Evolutionary conservation across 139 green algal species (phyloP), one percentile per base, ranked within the genome.

Genomic region (Picochlorum sp.): DNA sequence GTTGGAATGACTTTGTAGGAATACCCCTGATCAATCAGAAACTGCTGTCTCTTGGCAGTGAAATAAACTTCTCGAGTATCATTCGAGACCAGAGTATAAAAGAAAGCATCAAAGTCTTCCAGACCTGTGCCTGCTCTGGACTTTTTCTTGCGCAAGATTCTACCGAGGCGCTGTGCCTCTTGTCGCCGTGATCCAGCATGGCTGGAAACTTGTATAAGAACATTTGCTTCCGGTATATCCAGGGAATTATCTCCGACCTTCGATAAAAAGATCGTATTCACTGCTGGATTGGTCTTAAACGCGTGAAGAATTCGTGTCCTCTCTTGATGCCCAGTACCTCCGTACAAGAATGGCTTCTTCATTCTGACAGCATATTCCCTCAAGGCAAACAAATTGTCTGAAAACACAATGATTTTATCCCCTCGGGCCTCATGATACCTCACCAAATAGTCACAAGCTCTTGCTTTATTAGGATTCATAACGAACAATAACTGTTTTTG

Each of bases 191-290:
- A 92, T 4, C 93, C 94, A 5, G 85, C 94, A 75, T 98, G 94
- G 34, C 73, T 90, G 51, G 79, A 88, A 66, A 99, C 96, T 80
- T 99, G 94, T 52, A 99, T 95, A 41, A 99, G 88, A 49, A 98
- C 94, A 60, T 99, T 99, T 30, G 94, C 94, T 76, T 99, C 94
- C 0, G 94, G 94, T 67, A 99, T 98, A 76, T 99, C 94, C 54
- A 99, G 88, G 4, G 87, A 96, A 81, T 98, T 98, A 77, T 99
- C 94, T 2, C 94, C 94, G 23, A 95, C 88, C 82, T 98, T 98
- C n/a, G 88, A 96, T 24, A 99, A 85, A 79, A 99, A 98, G 21
- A 99, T 79, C 2, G 92, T 98, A 86, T 97, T 98, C 62, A 98
- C 77, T 34, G 86, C 68, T 18, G 84, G 74, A 76, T 78, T 83